Conservation (phyloP, 352 stramenopile species). For the Phytophthora fragariae region DNA sequence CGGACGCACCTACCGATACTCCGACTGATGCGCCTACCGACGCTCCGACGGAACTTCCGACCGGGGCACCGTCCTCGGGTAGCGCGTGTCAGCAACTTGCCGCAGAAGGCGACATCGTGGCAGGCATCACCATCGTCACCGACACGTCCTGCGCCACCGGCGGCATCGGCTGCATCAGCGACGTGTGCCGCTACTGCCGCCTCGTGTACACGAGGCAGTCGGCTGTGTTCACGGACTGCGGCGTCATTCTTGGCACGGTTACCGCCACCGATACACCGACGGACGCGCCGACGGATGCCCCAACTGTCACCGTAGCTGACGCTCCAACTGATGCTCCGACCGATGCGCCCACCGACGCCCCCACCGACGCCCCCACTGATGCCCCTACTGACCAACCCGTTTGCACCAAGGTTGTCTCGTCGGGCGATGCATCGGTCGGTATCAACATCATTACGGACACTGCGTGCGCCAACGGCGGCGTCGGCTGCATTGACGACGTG, state of each 20-base stretch:
- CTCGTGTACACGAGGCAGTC: slow-evolving; percentile 33
- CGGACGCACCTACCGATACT: background rate
- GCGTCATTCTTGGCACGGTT: slow-evolving; percentile 9
- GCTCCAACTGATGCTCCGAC: slow-evolving; percentile 2
- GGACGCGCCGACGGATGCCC: background rate
- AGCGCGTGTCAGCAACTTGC: slow-evolving; percentile 22
- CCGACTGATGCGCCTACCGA: slow-evolving; percentile 3
- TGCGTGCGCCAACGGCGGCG: slow-evolving; percentile 29
- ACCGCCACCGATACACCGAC: background rate
- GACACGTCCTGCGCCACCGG: slow-evolving; percentile 36
- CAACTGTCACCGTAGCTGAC: slow-evolving; percentile 8
- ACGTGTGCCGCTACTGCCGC: slow-evolving; percentile 47
- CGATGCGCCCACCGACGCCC: background rate
- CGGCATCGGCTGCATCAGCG: slow-evolving; percentile 42
- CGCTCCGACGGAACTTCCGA: slow-evolving; percentile 2
- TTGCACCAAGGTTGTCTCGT: slow-evolving; percentile 31
- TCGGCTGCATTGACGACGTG: slow-evolving; percentile 34
- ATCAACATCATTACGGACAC: slow-evolving; percentile 41
- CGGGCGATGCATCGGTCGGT: slow-evolving; percentile 34
- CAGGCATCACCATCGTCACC: slow-evolving; percentile 41
- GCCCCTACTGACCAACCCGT: background rate
- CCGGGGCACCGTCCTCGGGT: background rate
- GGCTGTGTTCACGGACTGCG: slow-evolving; percentile 35
- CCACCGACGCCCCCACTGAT: background rate
- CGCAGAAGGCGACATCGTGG: slow-evolving; percentile 19